These are phyloP conservation scores for Postia placenta DNA, from an alignment of 768 basidiomycete genomes.

Conservation along the genomic window DNA sequence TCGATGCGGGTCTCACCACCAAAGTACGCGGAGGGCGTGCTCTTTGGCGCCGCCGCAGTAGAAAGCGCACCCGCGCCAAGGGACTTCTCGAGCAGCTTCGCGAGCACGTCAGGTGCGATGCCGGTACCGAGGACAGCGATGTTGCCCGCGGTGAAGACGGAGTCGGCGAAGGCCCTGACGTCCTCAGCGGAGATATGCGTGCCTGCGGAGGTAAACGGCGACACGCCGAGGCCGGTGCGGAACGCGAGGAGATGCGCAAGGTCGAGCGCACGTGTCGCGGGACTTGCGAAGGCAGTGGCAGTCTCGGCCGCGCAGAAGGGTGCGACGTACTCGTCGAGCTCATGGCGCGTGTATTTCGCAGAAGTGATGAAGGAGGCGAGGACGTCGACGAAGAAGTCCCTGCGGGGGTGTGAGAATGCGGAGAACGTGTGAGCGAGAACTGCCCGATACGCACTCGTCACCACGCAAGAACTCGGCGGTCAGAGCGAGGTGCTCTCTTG, in stretches of 20 bases:
- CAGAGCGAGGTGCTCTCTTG: conserved; percentile 86
- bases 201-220: conserved; percentile 79
- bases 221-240: conserved; percentile 88
- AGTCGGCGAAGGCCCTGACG: conserved; percentile 66
- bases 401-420: conserved; percentile 24
- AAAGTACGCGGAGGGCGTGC: conserved; percentile 51
- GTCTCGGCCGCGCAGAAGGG: conserved; percentile 70
- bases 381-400: conserved; percentile 85
- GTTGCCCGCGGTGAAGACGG: conserved; percentile 73
- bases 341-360: conserved; percentile 74
- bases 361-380: conserved; percentile 81
- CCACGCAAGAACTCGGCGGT: conserved; percentile 94
- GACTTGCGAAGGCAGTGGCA: conserved; percentile 49
- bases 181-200: conserved; percentile 56
- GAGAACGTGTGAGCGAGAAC: not conserved
- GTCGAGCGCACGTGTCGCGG: conserved; percentile 72
- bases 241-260: conserved; percentile 87
- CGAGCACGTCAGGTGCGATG: conserved; percentile 65
- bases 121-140: conserved; percentile 86
- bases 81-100: conserved; percentile 65
- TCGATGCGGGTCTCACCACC: conserved; percentile 83
- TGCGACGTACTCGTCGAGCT: conserved; percentile 69
- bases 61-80: conserved; percentile 45
- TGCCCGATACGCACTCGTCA: conserved; percentile 73
- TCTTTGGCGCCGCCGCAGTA: conserved; percentile 27